Conservation (phyloP, 768 basidiomycete genomes). For the Agaricus blazei region DNA sequence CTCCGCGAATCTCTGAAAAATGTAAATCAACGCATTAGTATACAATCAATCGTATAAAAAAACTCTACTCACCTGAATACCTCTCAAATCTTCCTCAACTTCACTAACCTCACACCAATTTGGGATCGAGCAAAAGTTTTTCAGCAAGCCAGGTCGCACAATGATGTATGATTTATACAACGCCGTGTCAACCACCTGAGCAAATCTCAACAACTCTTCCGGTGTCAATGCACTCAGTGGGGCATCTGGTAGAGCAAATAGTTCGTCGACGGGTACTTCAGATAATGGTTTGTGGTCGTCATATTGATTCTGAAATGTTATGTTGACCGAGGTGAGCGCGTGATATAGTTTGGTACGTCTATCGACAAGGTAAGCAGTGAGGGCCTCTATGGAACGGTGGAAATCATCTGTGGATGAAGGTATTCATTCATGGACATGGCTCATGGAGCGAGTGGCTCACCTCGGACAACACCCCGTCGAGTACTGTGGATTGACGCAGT, state of each 20-base stretch:
- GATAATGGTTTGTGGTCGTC: conserved; percentile 68
- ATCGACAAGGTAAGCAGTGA: conserved; percentile 85
- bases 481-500: conserved; percentile 41
- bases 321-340: conserved; percentile 65
- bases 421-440: too few relatives aligned
- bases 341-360: conserved; percentile 81
- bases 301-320: conserved; percentile 63
- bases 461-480: conserved; percentile 28
- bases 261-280: conserved; percentile 64
- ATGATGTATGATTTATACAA: conserved; percentile 90
- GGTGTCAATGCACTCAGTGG: conserved; percentile 70
- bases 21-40: not conserved
- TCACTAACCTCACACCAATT: conserved; percentile 95
- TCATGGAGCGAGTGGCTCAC: conserved; percentile 15
- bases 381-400: conserved; percentile 75
- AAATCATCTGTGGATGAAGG: conserved; percentile 41
- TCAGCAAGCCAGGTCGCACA: conserved; percentile 74
- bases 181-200: conserved; percentile 93
- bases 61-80: conserved; percentile 56
- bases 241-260: conserved; percentile 73
- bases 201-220: conserved; percentile 81
- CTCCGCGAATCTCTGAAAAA: conserved; percentile 79
- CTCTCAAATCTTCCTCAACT: conserved; percentile 73
- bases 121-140: conserved; percentile 80
- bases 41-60: not conserved